Evolutionary conservation across 768 basidiomycete species (phyloP).

Genomic region (Bullera alba): DNA sequence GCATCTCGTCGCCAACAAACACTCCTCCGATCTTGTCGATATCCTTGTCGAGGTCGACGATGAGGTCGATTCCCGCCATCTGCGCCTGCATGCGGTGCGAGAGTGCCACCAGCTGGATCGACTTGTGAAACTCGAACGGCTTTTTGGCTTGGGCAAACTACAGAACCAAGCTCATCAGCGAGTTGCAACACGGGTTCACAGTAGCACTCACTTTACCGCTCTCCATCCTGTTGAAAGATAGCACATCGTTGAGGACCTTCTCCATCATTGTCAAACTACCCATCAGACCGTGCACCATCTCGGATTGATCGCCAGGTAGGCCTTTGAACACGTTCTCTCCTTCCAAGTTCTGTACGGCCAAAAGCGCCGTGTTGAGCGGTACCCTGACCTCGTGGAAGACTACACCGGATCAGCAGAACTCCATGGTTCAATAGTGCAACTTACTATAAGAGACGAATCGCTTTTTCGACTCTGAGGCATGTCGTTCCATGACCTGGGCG

Average conservation of each 20-base stretch:
- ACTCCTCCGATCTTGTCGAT: conserved; percentile 49
- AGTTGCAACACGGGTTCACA: not conserved
- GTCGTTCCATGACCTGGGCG: conserved; percentile 67
- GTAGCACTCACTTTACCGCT: conserved; percentile 31
- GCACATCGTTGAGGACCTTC: conserved; percentile 45
- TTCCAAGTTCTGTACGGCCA: conserved; percentile 89
- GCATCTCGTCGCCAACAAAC: conserved; percentile 73
- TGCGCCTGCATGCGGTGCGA: conserved; percentile 45
- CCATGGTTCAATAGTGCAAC: conserved; percentile 1
- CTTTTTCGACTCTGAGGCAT: conserved; percentile 67
- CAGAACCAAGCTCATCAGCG: conserved; percentile 37
- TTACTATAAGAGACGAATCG: conserved; percentile 54
- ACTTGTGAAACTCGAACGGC: conserved; percentile 51
- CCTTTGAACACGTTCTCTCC: conserved; percentile 64
- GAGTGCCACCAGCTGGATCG: conserved; percentile 48
- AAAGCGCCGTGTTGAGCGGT: conserved; percentile 55
- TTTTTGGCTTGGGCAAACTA: conserved; percentile 55
- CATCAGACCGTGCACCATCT: conserved; percentile 73
- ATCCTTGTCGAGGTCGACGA: conserved; percentile 58
- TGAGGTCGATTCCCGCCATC: conserved; percentile 53
- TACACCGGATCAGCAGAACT: not conserved
- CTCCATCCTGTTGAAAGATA: conserved; percentile 45
- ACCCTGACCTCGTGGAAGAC: conserved; percentile 52
- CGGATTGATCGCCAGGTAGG: conserved; percentile 58
- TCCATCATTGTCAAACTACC: conserved; percentile 45